Evolutionary conservation across 2,329 filamentous ascomycete species (phyloP), one percentile per base, ranked within the genome.

Genomic region (Neonectria magnoliae): DNA sequence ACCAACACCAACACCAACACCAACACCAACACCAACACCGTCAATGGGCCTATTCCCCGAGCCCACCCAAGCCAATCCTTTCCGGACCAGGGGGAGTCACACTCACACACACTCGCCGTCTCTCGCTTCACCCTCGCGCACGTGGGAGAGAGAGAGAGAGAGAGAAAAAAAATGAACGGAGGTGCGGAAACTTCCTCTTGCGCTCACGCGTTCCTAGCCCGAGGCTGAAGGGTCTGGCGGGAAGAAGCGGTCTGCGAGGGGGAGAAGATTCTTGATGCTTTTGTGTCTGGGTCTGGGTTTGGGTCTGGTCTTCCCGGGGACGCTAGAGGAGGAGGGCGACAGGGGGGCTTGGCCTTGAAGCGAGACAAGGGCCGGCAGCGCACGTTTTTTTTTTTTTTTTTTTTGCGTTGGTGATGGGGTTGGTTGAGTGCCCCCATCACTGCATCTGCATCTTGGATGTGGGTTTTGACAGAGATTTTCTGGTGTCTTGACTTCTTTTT

Each of bases 211-310:
- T 56, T 56, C 52, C 27, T 62, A 53, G 53, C 29, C n/a, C 48
- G 53, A 44, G 36, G 54, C 53, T 51, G 45, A 38, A n/a, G 27
- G 29, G 29, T 13, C n/a, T 44, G 29, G 27, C 47, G 22, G 47
- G 47, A 62, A 62, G 60, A 62, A 45, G 60, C 60, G 60, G 60
- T 62, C 60, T 62, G 60, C 47, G 52, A 62, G 45, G 31, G 33
- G 27, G 48, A 51, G 45, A 20, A 36, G 25, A 52, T 59, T 9
- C 48, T 57, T 44, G 42, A 47, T 31, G 31, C 18, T 29, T 57
- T 36, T 44, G 22, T 45, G 38, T 31, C 38, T 41, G 36, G 48
- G 22, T 25, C 22, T 25, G 22, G 22, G 22, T 25, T 5, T 25
- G 22, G 22, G 36, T 22, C 36, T 50, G 48, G 27, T 20, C 48